These are phyloP conservation scores for Didymella lethalis DNA, from an alignment of 2,329 filamentous ascomycete species.

Conservation along the genomic window DNA sequence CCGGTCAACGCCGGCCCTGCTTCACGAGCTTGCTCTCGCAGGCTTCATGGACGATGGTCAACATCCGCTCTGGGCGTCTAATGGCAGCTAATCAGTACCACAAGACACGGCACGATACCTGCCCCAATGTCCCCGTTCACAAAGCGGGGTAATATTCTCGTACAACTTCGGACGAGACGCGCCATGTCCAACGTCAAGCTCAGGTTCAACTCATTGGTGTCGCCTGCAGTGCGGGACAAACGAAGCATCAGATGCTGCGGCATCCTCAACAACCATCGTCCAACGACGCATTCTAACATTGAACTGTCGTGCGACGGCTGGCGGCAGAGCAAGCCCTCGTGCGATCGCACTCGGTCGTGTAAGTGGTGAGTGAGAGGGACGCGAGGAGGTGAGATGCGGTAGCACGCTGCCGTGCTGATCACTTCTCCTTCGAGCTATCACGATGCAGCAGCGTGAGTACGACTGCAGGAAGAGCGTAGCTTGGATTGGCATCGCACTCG, in stretches of 20 bases:
- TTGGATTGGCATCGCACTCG: not conserved
- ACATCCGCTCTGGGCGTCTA: not conserved
- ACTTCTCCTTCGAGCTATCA: not conserved
- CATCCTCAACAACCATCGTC: slow-evolving; percentile 13
- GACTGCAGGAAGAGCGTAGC: not conserved
- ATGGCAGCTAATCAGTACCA: not conserved
- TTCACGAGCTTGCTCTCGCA: not conserved
- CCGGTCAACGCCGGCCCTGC: not conserved
- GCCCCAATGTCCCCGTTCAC: slow-evolving; percentile 2
- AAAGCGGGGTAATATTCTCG: slow-evolving; percentile 20
- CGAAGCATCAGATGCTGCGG: slow-evolving; percentile 18
- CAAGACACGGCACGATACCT: slow-evolving; percentile 2
- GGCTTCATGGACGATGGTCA: not conserved
- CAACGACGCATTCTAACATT: slow-evolving; percentile 8
- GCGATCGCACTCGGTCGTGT: slow-evolving; percentile 12
- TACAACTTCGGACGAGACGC: slow-evolving; percentile 14
- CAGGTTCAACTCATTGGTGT: slow-evolving; percentile 3
- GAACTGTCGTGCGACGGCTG: slow-evolving; percentile 16
- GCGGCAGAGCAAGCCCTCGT: slow-evolving; percentile 9
- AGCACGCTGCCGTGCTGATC: slow-evolving; percentile 16
- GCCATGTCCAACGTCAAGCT: slow-evolving; percentile 17
- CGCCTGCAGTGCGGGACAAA: slow-evolving; percentile 18
- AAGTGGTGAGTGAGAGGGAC: not conserved
- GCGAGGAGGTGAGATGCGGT: slow-evolving; percentile 16
- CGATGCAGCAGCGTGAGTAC: slow-evolving; percentile 19